These are phyloP conservation scores for Adenanthera pavonina DNA, from an alignment of 306 rosid species.

Conservation along the genomic window DNA sequence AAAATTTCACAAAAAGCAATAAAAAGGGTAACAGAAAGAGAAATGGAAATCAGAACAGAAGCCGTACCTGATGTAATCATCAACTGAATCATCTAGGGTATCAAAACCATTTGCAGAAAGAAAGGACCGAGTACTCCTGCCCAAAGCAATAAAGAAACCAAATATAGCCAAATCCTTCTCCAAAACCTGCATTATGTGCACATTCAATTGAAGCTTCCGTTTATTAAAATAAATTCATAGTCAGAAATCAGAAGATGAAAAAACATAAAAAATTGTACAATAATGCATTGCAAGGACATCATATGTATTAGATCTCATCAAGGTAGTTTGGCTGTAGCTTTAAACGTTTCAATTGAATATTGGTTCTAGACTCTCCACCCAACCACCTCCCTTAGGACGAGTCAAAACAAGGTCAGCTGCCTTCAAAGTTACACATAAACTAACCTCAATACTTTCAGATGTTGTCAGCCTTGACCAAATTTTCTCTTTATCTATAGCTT, in stretches of 20 bases:
- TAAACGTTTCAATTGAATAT: conserved; percentile 28
- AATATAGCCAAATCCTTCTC: conserved; percentile 97
- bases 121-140: conserved; percentile 79
- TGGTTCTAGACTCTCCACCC: conserved; percentile 29
- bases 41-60: conserved; percentile 36
- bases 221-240: conserved; percentile 21
- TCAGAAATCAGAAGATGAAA: not conserved
- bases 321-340: conserved; percentile 15
- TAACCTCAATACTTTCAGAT: conserved; percentile 96
- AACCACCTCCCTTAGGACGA: conserved; percentile 32
- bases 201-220: conserved; percentile 40
- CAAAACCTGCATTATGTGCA: conserved; percentile 72
- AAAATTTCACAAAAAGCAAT: conserved; percentile 35
- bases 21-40: conserved; percentile 3
- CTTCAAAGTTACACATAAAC: conserved; percentile 41
- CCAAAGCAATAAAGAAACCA: conserved; percentile 98
- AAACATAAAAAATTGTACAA: conserved; percentile 2
- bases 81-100: conserved; percentile 69
- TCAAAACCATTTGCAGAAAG: conserved; percentile 82
- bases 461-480: conserved; percentile 97
- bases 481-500: conserved; percentile 89
- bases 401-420: conserved; percentile 36
- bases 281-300: conserved; percentile 14
- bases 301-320: conserved; percentile 17
- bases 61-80: conserved; percentile 80